phyloP scores from a whole-genome alignment of 1,284 basidiomycete species.

The Puccinia polysora region DNA sequence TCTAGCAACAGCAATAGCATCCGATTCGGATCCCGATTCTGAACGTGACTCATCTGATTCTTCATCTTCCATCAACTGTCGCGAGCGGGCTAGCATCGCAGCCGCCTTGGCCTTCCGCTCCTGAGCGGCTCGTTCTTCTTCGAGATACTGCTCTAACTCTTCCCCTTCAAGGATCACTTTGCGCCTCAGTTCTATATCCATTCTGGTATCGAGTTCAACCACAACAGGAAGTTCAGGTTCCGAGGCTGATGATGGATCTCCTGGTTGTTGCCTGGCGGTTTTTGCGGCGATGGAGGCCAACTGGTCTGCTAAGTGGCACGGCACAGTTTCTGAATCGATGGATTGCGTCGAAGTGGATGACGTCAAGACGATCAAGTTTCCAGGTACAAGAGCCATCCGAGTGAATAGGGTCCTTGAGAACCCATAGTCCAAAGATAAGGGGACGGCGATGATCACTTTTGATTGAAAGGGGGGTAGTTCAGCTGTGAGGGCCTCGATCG shows the following conservation, averaged over 20 bases:
- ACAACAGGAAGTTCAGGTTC: slow-evolving; percentile 39
- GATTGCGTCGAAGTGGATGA: slow-evolving; percentile 53
- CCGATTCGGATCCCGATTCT: slow-evolving; percentile 41
- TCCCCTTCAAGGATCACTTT: slow-evolving; percentile 60
- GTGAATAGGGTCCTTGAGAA: slow-evolving; percentile 79
- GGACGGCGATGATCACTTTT: slow-evolving; percentile 88
- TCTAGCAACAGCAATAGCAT: slow-evolving; percentile 45
- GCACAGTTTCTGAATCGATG: slow-evolving; percentile 58
- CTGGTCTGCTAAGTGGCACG: slow-evolving; percentile 70
- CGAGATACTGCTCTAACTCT: slow-evolving; percentile 76
- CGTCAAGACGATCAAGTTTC: slow-evolving; percentile 80
- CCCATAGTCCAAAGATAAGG: slow-evolving; percentile 85
- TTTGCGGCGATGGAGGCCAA: slow-evolving; percentile 80
- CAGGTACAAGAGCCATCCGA: slow-evolving; percentile 71
- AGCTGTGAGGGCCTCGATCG: slow-evolving; percentile 71
- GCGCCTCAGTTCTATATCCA: slow-evolving; percentile 81
- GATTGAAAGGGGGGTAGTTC: slow-evolving; percentile 66
- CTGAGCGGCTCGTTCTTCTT: slow-evolving; percentile 71
- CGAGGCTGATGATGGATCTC: slow-evolving; percentile 48
- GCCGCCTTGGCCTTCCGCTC: slow-evolving; percentile 82
- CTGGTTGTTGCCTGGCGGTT: slow-evolving; percentile 61
- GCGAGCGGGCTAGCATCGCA: slow-evolving; percentile 73
- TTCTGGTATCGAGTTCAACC: slow-evolving; percentile 56
- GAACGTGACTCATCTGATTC: slow-evolving; percentile 57
- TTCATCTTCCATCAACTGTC: slow-evolving; percentile 79